These are phyloP conservation scores for Suillus subalutaceus DNA, from an alignment of 768 basidiomycete genomes.

Conservation along the genomic window DNA sequence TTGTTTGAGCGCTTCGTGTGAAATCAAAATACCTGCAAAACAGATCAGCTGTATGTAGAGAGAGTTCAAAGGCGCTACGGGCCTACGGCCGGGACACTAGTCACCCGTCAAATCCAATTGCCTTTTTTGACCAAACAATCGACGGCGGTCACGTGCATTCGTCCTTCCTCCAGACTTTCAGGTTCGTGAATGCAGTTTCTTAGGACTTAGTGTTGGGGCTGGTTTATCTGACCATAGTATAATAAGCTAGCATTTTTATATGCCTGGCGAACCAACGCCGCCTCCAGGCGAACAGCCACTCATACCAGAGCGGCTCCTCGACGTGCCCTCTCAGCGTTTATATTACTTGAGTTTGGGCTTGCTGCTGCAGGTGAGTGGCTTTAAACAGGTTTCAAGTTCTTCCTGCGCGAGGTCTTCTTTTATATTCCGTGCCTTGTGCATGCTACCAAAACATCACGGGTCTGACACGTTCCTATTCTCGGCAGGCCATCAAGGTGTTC, in stretches of 20 bases:
- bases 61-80: background rate
- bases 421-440: background rate
- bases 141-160: slow-evolving; percentile 9
- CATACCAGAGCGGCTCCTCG: slow-evolving; percentile 74
- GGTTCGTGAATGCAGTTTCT: slow-evolving; percentile 1
- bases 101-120: background rate
- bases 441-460: background rate
- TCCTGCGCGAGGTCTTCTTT: background rate
- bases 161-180: background rate
- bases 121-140: slow-evolving; percentile 5
- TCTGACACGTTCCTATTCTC: slow-evolving; percentile 1
- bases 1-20: background rate
- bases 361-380: slow-evolving; percentile 65
- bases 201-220: background rate
- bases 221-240: background rate
- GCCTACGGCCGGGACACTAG: background rate
- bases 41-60: background rate
- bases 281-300: slow-evolving; percentile 43
- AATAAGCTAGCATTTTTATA: slow-evolving; percentile 2
- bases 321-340: slow-evolving; percentile 78
- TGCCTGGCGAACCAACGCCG: slow-evolving; percentile 15
- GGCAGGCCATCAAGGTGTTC: slow-evolving; percentile 73
- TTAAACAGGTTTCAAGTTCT: background rate
- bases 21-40: background rate
- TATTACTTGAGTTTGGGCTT: slow-evolving; percentile 77